Conservation (phyloP, 257 asterid species). For the Rehmannia glutinosa region DNA sequence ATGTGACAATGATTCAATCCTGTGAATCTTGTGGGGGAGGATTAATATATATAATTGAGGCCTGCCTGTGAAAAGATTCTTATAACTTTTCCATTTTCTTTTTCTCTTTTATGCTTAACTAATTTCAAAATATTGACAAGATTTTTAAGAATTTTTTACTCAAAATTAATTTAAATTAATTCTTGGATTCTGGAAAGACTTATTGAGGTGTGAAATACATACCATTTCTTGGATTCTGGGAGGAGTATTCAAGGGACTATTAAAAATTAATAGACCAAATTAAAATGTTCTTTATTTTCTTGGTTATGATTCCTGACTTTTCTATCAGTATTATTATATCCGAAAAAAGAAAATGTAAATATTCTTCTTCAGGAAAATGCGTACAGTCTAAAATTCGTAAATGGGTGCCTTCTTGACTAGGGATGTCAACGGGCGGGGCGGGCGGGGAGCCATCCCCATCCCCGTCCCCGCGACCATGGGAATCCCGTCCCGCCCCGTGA, state of each 20-base stretch:
- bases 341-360: not conserved
- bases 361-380: not conserved
- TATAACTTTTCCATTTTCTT: not conserved
- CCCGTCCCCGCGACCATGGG: no score
- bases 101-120: not conserved
- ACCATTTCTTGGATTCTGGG: constrained; percentile 25
- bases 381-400: not conserved
- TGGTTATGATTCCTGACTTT: constrained; percentile 11
- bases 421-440: no score
- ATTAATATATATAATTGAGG: not conserved
- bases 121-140: no score
- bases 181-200: constrained; percentile 12
- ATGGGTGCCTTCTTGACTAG: not conserved
- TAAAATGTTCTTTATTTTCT: not conserved
- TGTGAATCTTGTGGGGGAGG: constrained; percentile 25
- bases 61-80: not conserved
- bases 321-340: not conserved
- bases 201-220: constrained; percentile 4
- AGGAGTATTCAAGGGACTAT: no score
- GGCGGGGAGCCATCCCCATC: no score
- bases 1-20: constrained; percentile 19
- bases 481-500: no score
- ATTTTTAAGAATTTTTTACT: no score
- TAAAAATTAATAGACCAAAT: not conserved
- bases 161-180: not conserved